Evolutionary conservation across 176 grass and related monocot species (phyloP), one percentile per base, ranked within the genome.

Genomic region (Panicum miliaceum): DNA sequence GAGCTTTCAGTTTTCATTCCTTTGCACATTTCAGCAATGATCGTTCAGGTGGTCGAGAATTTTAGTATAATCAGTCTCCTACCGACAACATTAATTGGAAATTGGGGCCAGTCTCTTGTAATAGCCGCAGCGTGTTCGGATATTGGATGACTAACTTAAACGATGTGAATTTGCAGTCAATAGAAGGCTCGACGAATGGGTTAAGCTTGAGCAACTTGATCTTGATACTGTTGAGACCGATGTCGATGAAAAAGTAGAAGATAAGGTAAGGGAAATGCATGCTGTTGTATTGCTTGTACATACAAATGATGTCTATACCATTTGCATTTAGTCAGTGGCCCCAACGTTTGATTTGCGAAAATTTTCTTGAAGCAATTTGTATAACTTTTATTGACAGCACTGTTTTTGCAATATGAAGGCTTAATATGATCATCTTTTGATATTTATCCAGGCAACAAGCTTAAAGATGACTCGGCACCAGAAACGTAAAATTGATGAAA

Each of bases 391-490:
- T n/a, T 14, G 18, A 56, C 51, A 57, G 11, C 73, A 14, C 62
- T 46, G 2, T 12, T 52, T 85, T 52, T 54, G 43, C 7, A 4
- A 68, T 52, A 54, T 11, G 12, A 62, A 43, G 61, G 45, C 35
- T 80, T 37, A 56, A 70, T 42, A 64, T 43, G 13, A 76, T 62
- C 63, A 64, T 76, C 19, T 45, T 88, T 80, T 89, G 6, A n/a
- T 45, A 76, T 85, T 65, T 87, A 35, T 85, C 47, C 83, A 99
- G 97, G 97, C 90, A 84, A 94, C 93, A 54, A 96, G 88, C 85
- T 99, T 96, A 90, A 99, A 96, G 89, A 99, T 99, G 97, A 99
- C 97, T 13, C 83, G 97, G 0, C 93, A 96, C 70, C 97, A 96
- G 66, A 99, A 99, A 72, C 84, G 97, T 70, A 99, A 99, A 89